Base-by-base conservation (phyloP, 1,284 basidiomycete genomes). In the Pterula multifida region DNA sequence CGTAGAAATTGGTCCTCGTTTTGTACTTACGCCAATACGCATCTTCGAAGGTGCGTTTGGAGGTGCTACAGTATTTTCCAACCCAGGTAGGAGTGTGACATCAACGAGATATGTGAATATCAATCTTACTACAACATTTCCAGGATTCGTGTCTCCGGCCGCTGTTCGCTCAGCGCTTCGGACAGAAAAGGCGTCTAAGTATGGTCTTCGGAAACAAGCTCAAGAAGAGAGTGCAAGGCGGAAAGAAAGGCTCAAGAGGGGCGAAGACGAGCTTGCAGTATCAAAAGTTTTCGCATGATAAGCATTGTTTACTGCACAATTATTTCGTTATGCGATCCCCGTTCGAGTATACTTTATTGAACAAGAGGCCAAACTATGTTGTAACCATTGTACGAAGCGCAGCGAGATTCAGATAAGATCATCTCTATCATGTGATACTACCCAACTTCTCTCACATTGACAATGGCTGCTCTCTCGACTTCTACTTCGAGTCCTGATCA, bases 21-120 rank as follows among this genome's bases (percentile, higher is more conserved):
- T 98, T 65, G 96, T 98, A 28, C 73, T 99, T 49, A 96, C 92
- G 35, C 96, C 96, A 3, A 98, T 99, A 61, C 85, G 92, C 52
- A 94, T 99, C 56, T 99, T 99, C 62, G 96, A 99, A 67, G 96
- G 96, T 25, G 90, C 90, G 3, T 97, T 98, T 67, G 79, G 84
- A 53, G 96, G 96, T 15, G 90, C 91, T 22, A 97, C 93, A 2
- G 84, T 99, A 15, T 99, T 88, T 63, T 93, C 94, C 47, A 98
- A 98, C 69, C 88, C 91, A 63, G 89, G 90, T 91, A 58, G 39
- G 13, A 17, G 26, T 32, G 36, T 42, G 55, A 19, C 45, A 21
- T 28, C 39, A 51, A 28, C 48, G 36, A 24, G 45, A 47, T 42
- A 22, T 23, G 25, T 46, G 19, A 39, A 47, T 50, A 53, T 36